Evolutionary conservation across 2,329 filamentous ascomycete species (phyloP), one percentile per base, ranked within the genome.

Genomic region (Scytalidium lignicola): DNA sequence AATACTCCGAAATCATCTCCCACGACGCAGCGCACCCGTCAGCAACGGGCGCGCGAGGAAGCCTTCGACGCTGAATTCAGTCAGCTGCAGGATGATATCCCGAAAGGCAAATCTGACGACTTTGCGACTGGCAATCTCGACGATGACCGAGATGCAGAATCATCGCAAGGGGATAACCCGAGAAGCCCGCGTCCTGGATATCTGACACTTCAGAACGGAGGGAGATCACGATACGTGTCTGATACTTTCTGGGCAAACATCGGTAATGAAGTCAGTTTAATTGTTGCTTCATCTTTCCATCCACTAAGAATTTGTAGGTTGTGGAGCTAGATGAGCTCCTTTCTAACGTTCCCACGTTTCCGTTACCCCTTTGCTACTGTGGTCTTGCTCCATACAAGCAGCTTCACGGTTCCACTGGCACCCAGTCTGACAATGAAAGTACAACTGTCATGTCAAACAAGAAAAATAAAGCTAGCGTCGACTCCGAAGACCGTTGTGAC

Each of bases 191-290:
- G 12, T 5, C 32, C 32, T 8, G 44, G 44, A 46, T 46, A 46
- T 18, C 39, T 46, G 44, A n/a, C 39, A 39, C 32, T 46, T 13
- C 44, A 46, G 28, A 46, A 46, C 23, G 44, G 44, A n/a, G 83
- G 83, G 37, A 78, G 76, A 48, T 80, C 79, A 46, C 73, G 85
- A 60, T 89, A 89, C 59, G 80, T 89, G 58, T 88, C 84, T 70
- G 88, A 81, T 62, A 83, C 79, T 8, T 86, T 89, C 59, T 88
- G 85, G 84, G 47, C 84, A 20, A 86, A 80, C 55, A 72, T 90
- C 47, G 87, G 83, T 53, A 86, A 88, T 49, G 85, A 89, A 74
- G 83, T 85, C 66, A 49, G 69, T 56, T 6, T 7, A 19, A 19
- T n/a, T 37, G 15, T 37, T 37, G 7, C 5, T 21, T 20, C 2